Base-by-base conservation (phyloP, 2,329 filamentous ascomycete species). In the Trichoderma sp. region DNA sequence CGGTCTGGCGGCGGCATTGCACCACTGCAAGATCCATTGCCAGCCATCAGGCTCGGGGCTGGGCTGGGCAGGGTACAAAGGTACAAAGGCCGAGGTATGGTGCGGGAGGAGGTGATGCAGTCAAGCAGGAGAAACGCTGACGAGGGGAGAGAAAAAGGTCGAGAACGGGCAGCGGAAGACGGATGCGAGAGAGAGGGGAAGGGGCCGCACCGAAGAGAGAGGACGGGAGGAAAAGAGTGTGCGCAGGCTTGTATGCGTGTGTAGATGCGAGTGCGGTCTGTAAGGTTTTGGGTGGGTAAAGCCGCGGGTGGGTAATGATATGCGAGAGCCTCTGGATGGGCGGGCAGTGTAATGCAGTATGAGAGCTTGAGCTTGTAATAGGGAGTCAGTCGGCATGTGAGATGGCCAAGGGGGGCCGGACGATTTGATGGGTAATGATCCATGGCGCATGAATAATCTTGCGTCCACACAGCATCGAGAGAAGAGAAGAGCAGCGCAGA, bases 161-260 rank as follows among this genome's bases (percentile, higher is more conserved):
- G 57, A 51, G 24, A 57, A 26, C 26, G 68, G 69, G 30, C 28
- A 70, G 56, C 57, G 66, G 57, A 28, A 43, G 43, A 32, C 67
- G 39, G 67, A 36, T 62, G 67, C 57, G 69, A 65, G 61, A 32
- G 69, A 71, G 69, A 34, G 60, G 61, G 68, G 68, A 26, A 62
- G 43, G 39, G 60, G 58, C 32, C 26, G 67, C 67, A 53, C 67
- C 32, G n/a, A 69, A 32, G 57, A 70, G 36, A 51, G 18, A 24
- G 15, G 15, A 26, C 14, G 39, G 15, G 15, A 24, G 18, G 26
- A 56, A n/a, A 47, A 39, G 69, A 66, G 61, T 57, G 61, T 71
- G 69, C 34, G 56, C 34, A 66, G 60, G 69, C 62, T 56, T 53
- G 47, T 65, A 58, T 66, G 69, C 62, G 61, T 3, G 34, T 39